Percentiles rank a stretch among this genome's conserved stretches.
Conservation (phyloP, 805 yeast species). For the Hanseniaspora lachancei region DNA sequence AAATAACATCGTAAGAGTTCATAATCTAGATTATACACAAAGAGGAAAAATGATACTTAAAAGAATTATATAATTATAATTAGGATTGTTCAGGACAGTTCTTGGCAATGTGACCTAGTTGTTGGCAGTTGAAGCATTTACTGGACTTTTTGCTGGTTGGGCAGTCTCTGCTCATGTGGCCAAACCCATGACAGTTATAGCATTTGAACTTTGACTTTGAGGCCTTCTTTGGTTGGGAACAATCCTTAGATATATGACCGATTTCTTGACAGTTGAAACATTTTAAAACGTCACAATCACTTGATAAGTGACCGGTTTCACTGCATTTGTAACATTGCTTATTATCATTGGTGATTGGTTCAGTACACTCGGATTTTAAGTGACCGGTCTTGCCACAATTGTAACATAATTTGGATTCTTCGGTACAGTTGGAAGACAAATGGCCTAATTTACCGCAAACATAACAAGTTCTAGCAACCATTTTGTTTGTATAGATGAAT, state of each 20-base stretch:
- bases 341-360: constrained; percentile 70
- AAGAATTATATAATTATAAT: not conserved
- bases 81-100: constrained; percentile 36
- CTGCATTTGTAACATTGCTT: constrained; percentile 93
- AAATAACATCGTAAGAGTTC: constrained; percentile 34
- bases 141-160: constrained; percentile 26
- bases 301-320: constrained; percentile 75
- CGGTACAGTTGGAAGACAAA: constrained; percentile 79
- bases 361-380: constrained; percentile 77
- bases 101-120: constrained; percentile 74
- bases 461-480: constrained; percentile 66
- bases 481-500: constrained; percentile 5
- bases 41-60: not conserved
- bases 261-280: constrained; percentile 68
- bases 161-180: constrained; percentile 83
- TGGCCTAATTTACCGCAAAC: constrained; percentile 89
- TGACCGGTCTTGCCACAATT: constrained; percentile 86
- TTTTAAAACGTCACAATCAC: constrained; percentile 64
- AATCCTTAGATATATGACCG: constrained; percentile 75
- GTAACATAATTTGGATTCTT: constrained; percentile 70
- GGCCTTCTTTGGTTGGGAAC: constrained; percentile 32
- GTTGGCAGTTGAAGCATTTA: constrained; percentile 37
- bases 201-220: constrained; percentile 66
- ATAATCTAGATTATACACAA: constrained; percentile 8
- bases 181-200: constrained; percentile 82